Evolutionary conservation across 2,329 filamentous ascomycete genomes (phyloP).

Genomic region (Polytolypa hystricis): DNA sequence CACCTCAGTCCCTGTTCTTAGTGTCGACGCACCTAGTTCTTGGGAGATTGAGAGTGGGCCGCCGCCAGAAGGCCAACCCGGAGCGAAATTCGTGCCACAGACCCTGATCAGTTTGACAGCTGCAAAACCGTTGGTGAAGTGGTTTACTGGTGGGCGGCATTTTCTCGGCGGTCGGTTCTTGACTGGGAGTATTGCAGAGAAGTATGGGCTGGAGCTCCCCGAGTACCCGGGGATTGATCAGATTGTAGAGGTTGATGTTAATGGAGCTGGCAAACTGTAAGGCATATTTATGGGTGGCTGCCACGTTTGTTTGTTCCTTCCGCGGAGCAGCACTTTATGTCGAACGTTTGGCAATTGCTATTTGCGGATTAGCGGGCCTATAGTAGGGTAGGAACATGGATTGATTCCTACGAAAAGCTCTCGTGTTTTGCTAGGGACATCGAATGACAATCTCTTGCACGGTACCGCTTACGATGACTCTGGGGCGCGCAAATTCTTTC

Average conservation of each 20-base stretch:
- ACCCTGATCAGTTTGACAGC: slow-evolving; percentile 82
- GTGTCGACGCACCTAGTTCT: slow-evolving; percentile 84
- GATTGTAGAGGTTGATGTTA: slow-evolving; percentile 71
- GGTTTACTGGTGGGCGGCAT: slow-evolving; percentile 68
- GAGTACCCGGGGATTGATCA: slow-evolving; percentile 80
- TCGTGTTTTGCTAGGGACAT: too few relatives aligned
- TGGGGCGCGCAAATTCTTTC: too few relatives aligned
- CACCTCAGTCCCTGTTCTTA: slow-evolving; percentile 64
- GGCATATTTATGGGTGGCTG: too few relatives aligned
- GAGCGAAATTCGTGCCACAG: slow-evolving; percentile 67
- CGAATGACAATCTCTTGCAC: too few relatives aligned
- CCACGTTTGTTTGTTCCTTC: too few relatives aligned
- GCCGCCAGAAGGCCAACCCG: slow-evolving; percentile 57
- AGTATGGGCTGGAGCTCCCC: slow-evolving; percentile 76
- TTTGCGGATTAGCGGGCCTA: too few relatives aligned
- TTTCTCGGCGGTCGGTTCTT: slow-evolving; percentile 91
- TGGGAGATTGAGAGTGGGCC: slow-evolving; percentile 90
- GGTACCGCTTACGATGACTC: too few relatives aligned
- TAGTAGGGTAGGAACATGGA: too few relatives aligned
- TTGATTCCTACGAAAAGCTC: too few relatives aligned
- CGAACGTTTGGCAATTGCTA: too few relatives aligned
- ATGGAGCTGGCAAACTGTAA: too few relatives aligned
- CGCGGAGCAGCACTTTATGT: too few relatives aligned
- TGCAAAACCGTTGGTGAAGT: slow-evolving; percentile 77
- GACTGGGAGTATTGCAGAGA: slow-evolving; percentile 62